Percentiles rank a stretch among this genome's conserved stretches.
Conservation (phyloP, 495 filamentous ascomycete species). For the Lichina pygmaea region DNA sequence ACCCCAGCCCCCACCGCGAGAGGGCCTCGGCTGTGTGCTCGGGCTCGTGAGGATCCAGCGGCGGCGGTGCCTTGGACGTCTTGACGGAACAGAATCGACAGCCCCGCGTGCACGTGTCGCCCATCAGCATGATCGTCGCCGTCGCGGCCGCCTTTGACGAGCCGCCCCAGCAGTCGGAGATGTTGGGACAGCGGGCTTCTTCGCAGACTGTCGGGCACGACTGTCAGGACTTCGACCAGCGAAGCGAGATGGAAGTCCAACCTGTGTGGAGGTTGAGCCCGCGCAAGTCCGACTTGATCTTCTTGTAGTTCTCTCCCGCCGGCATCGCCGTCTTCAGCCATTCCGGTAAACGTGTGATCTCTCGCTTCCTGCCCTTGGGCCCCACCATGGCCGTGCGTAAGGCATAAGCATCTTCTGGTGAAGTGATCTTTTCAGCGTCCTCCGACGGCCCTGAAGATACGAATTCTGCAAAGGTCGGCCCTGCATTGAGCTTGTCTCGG, state of each 20-base stretch:
- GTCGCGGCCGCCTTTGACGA: slow-evolving; percentile 68
- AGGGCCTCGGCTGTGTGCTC: slow-evolving; percentile 92
- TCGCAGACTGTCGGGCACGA: slow-evolving; percentile 39
- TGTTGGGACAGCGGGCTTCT: slow-evolving; percentile 91
- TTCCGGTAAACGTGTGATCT: slow-evolving; percentile 70
- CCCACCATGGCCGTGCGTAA: slow-evolving; percentile 59
- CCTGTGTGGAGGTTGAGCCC: slow-evolving; percentile 66
- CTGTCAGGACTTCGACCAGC: background rate
- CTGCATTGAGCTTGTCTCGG: slow-evolving; percentile 50
- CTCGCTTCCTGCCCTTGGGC: slow-evolving; percentile 52
- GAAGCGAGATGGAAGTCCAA: background rate
- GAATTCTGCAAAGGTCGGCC: slow-evolving; percentile 73
- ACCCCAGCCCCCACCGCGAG: slow-evolving; percentile 76
- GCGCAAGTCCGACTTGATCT: slow-evolving; percentile 76
- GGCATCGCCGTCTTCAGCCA: slow-evolving; percentile 97
- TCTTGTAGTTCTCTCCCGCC: slow-evolving; percentile 59
- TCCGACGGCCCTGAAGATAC: slow-evolving; percentile 17
- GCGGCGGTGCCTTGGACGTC: slow-evolving; percentile 48
- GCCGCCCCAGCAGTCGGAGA: slow-evolving; percentile 93
- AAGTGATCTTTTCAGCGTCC: slow-evolving; percentile 25
- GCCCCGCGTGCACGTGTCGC: slow-evolving; percentile 88
- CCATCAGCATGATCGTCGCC: slow-evolving; percentile 98
- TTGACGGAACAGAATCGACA: slow-evolving; percentile 96
- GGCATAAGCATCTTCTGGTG: slow-evolving; percentile 25
- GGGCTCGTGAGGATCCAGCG: slow-evolving; percentile 85